Base-by-base conservation (phyloP, 345 rosid genomes). In the Leavenworthia alabamica region DNA sequence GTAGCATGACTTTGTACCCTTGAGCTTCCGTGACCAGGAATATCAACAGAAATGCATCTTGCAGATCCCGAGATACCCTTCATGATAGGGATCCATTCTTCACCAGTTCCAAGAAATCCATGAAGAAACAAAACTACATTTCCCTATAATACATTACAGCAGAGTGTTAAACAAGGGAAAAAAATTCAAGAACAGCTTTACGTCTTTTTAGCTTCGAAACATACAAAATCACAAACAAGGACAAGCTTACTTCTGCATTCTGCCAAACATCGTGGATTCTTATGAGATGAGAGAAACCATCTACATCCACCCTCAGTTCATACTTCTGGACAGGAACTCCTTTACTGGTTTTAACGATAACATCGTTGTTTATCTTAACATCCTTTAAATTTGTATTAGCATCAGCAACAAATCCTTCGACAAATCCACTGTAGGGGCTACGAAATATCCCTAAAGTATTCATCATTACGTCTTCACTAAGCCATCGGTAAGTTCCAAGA, bases 31-130 rank as follows among this genome's bases (percentile, higher is more conserved):
- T 89, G 96, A 26, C 96, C 90, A 67, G 98, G 95, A 73, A 92
- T 87, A 70, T 89, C 93, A 61, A 92, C 43, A 52, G 98, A 78
- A 70, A 88, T 78, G 80, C 96, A 88, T 80, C 89, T 85, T 16
- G 81, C 86, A 29, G 80, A 82, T 73, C 82, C 85, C 13, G 96
- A 83, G 63, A 85, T 29, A 37, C 83, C 80, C 65, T 82, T 84
- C 95, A 86, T 89, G 73, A 89, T 76, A 35, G 90, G 80, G 48
- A 85, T 75, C 98, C 98, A 92, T 49, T 92, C 98, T 73, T 83
- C 88, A 60, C 88, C 83, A 41, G 83, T 83, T 74, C 98, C 96
- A 17, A 92, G 90, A 76, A 92, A 86, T 37, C 96, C 96, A 65
- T 92, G 98, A 33, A 92, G 89, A 73, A 89, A 88, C 35, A 92